Base-by-base conservation (phyloP, 257 asterid species). In the Eustoma russellianum region DNA sequence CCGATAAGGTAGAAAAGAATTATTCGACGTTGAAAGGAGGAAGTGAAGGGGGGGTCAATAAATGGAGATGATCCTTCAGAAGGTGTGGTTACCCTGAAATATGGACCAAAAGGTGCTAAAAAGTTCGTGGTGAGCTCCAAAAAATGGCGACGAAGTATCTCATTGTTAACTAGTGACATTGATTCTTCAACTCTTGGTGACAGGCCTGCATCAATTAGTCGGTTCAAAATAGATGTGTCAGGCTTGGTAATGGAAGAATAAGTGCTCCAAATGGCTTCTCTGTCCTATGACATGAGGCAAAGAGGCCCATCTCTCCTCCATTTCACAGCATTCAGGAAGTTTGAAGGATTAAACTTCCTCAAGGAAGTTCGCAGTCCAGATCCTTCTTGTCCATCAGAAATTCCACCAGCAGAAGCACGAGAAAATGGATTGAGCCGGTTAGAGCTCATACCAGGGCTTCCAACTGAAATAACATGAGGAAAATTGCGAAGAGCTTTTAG, bases 111-210 rank as follows among this genome's bases (percentile, higher is more conserved):
- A 61, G 97, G 99, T 43, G 99, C 97, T 85, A 92, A 74, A 76
- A 92, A 85, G 57, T 92, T 92, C 48, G 95, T 85, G 0, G 99
- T 92, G 78, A 92, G 78, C 86, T 92, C 99, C 85, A 88, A 67
- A 70, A 92, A 92, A 80, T 92, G 99, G 58, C 99, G 94, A 51
- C 95, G 97, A 51, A 92, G 72, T 64, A 92, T 92, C 73, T 92
- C 99, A 53, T 92, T 92, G 77, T 88, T 92, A 65, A 92, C 99
- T 62, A 92, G 95, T 12, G 99, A 92, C 99, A 88, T 92, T 2
- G 99, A 88, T 83, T 92, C 99, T 74, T 92, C 99, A 63, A 88
- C 95, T 71, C 97, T 79, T 40, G 99, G 99, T 41, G 95, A 92
- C 82, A 85, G 35, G 62, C 99, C 99, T 47, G 97, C 99, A 85